Base-by-base conservation (phyloP, 345 rosid species). In the Syzygium aromaticum region DNA sequence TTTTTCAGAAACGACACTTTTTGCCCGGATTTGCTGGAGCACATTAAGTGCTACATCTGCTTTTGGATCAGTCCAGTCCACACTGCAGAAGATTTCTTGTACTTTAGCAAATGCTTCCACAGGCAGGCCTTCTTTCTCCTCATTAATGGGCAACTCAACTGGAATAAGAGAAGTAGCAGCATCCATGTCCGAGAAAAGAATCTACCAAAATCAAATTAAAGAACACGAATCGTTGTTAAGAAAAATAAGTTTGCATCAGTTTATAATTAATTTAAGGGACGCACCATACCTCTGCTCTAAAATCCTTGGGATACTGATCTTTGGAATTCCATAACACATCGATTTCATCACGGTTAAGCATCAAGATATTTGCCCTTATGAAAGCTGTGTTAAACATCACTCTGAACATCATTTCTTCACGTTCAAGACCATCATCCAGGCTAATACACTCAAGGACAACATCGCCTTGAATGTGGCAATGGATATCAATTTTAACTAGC, bases 181-280 rank as follows among this genome's bases (percentile, higher is more conserved):
- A 92, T 97, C 97, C 97, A 94, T 92, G 86, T 97, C 98, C 61
- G 99, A 96, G 93, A 97, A 97, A 92, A 97, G 95, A 93, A 97
- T 92, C 99, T 97, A 38, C 12, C 80, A 73, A 73, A 33, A 19
- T 33, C 80, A 73, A 73, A 73, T 67, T 67, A 38, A 33, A 73
- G 13, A 38, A 73, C 46, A 73, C 7, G 7, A 73, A 73, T 67
- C 19, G 80, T 19, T 33, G 80, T 33, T 57, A 19, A 73, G 27
- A 3, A 38, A 73, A 73, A 9, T 10, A 73, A 73, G 14, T 38
- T 73, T 3, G 27, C 49, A 73, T 33, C 49, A 19, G 15, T 73
- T 33, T 38, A 67, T 73, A 19, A 73, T 73, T 38, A 73, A 38
- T 73, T 38, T 73, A 38, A 52, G 77, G 63, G 77, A 86, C 80